A percentile compares a stretch with the other conserved stretches of the same genome.
phyloP scores from a whole-genome alignment of 2,329 filamentous ascomycete genomes.

The Scedosporium minutisporum region DNA sequence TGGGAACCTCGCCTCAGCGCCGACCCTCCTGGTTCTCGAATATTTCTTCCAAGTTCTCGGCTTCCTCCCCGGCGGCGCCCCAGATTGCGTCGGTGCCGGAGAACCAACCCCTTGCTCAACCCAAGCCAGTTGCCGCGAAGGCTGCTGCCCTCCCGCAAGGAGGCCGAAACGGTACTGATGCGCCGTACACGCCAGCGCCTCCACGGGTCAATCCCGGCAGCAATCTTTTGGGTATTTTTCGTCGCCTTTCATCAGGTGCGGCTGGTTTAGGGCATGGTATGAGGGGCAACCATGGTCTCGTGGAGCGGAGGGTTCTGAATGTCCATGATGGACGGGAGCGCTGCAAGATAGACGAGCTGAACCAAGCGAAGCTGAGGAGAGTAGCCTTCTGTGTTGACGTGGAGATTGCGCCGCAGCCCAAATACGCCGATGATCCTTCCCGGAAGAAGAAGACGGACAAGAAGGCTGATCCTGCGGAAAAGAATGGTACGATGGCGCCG shows the following conservation, averaged over 20 bases:
- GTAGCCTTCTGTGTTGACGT: constrained; percentile 97
- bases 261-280: constrained; percentile 36
- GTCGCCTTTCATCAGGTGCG: constrained; percentile 66
- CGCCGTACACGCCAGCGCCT: constrained; percentile 64
- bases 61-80: constrained; percentile 29
- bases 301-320: constrained; percentile 75
- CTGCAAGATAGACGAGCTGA: constrained; percentile 69
- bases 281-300: constrained; percentile 56
- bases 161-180: constrained; percentile 45
- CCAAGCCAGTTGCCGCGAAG: constrained; percentile 23
- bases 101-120: neutral
- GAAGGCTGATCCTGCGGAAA: constrained; percentile 49
- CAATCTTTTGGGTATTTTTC: constrained; percentile 72
- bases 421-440: constrained; percentile 53
- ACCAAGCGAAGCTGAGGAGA: constrained; percentile 69
- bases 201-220: constrained; percentile 60
- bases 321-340: constrained; percentile 71
- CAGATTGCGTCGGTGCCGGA: constrained; percentile 11
- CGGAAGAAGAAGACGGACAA: constrained; percentile 20
- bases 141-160: constrained; percentile 52
- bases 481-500: constrained; percentile 33
- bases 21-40: constrained; percentile 89
- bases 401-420: constrained; percentile 83
- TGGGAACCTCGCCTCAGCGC: constrained; percentile 29
- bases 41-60: constrained; percentile 83